Evolutionary conservation across 345 rosid genomes (phyloP), one percentile per base, ranked within the genome.

Genomic region (Gossypium raimondii): DNA sequence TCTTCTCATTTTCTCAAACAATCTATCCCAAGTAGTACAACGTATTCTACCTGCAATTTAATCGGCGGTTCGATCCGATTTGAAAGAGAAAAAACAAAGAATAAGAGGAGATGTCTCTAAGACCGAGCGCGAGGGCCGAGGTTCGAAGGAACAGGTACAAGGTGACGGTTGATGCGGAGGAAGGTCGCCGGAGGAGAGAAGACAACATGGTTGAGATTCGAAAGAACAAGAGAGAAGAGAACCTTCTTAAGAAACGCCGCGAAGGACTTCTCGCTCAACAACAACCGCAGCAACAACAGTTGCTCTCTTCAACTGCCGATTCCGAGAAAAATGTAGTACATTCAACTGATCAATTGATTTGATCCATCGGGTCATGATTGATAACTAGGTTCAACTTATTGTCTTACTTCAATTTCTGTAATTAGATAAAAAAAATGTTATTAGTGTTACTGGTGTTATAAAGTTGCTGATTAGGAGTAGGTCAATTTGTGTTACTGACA

Each of bases 181-280:
- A 87, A 67, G 94, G 91, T 12, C 84, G 92, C 44, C 79, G 94
- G 78, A 87, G 94, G 72, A 81, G 97, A 67, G 94, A 92, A 76
- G 92, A 92, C 75, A 86, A 84, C 67, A 87, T 89, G 94, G 93
- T 92, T 50, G 92, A 92, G 90, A 92, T 89, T 86, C 83, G 92
- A 73, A 92, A 92, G 89, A 92, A 83, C 59, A 86, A 86, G 62
- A 79, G 97, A 63, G 93, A 92, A 65, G 93, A 92, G 74, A 89
- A 82, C 81, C 78, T 92, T 16, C 89, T 81, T 80, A 92, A 88
- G 86, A 92, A 89, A 83, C 80, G 93, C n/a, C 93, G 94, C 22
- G 92, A 92, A 38, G 92, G 86, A 12, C 64, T 85, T 27, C 77
- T 80, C 67, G 44, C 88, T 16, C 80, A 27, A 29, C 75, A 68